Percentiles rank a stretch among this genome's conserved stretches.
Conservation (phyloP, 2,329 filamentous ascomycete species). For the Aspergillus unguis region DNA sequence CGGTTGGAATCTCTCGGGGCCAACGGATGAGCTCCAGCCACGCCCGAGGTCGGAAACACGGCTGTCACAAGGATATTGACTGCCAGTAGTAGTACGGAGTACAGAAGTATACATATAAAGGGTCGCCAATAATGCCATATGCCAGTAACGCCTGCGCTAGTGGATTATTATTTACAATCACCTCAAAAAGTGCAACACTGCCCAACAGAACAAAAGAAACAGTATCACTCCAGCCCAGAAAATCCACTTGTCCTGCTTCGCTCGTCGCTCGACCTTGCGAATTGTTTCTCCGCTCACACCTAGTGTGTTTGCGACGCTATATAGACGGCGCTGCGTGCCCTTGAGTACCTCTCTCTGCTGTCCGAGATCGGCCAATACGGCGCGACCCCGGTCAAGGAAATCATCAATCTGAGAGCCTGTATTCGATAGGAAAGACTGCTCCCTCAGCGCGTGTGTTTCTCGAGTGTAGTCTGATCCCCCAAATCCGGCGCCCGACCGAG, state of each 20-base stretch:
- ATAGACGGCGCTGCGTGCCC: constrained; percentile 84
- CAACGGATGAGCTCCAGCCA: too few species aligned
- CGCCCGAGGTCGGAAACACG: neutral
- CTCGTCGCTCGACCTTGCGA: constrained; percentile 87
- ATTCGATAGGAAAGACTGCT: constrained; percentile 80
- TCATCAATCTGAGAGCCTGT: constrained; percentile 88
- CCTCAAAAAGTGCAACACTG: constrained; percentile 80
- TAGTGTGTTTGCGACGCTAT: constrained; percentile 89
- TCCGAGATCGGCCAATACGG: constrained; percentile 82
- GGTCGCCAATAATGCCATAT: neutral
- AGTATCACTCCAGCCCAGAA: constrained; percentile 82
- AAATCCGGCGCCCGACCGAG: constrained; percentile 42
- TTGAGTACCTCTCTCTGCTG: constrained; percentile 94
- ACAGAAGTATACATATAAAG: too few species aligned
- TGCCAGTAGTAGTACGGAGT: too few species aligned
- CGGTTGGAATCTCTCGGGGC: constrained; percentile 15
- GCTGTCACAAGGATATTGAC: too few species aligned
- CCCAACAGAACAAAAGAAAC: constrained; percentile 89
- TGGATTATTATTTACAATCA: constrained; percentile 37
- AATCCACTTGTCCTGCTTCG: constrained; percentile 96
- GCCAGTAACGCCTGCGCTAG: constrained; percentile 32
- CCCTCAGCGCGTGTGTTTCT: constrained; percentile 79
- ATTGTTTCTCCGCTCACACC: constrained; percentile 95
- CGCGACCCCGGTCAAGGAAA: constrained; percentile 85
- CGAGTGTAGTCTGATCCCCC: constrained; percentile 60